phyloP scores from a whole-genome alignment of 2,329 filamentous ascomycete species.

The Paramyrothecium sp. region DNA sequence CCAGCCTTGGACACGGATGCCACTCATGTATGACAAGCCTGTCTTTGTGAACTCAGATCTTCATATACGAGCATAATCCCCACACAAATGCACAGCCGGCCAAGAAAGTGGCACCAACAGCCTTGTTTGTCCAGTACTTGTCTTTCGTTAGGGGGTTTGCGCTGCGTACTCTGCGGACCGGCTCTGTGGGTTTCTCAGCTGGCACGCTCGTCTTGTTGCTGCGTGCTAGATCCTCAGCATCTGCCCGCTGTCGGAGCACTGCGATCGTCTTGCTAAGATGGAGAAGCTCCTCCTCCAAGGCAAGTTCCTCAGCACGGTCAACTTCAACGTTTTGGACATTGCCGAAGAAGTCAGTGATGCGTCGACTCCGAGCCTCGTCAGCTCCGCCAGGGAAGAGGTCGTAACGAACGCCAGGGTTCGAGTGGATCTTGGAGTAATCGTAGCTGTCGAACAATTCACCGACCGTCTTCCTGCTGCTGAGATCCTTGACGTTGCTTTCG shows the following conservation, averaged over 20 bases:
- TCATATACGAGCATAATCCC: slow-evolving; percentile 55
- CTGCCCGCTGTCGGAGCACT: slow-evolving; percentile 47
- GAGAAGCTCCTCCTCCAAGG: slow-evolving; percentile 70
- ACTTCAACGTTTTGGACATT: slow-evolving; percentile 98
- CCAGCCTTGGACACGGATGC: too few relatives aligned
- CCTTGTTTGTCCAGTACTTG: slow-evolving; percentile 66
- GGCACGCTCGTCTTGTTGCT: slow-evolving; percentile 23
- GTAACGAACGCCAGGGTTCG: slow-evolving; percentile 86
- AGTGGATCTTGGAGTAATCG: slow-evolving; percentile 92
- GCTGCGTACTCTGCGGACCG: slow-evolving; percentile 26
- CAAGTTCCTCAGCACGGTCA: slow-evolving; percentile 58
- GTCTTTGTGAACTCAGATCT: slow-evolving; percentile 13
- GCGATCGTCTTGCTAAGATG: slow-evolving; percentile 70
- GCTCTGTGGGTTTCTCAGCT: slow-evolving; percentile 23
- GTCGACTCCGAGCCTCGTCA: slow-evolving; percentile 69
- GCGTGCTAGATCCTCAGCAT: slow-evolving; percentile 37
- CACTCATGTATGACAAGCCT: too few relatives aligned
- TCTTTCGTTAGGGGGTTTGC: slow-evolving; percentile 63
- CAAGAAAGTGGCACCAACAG: slow-evolving; percentile 59
- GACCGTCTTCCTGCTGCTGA: slow-evolving; percentile 83
- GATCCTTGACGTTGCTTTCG: slow-evolving; percentile 83
- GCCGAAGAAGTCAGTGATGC: slow-evolving; percentile 96
- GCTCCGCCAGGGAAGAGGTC: slow-evolving; percentile 91
- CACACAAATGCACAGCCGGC: slow-evolving; percentile 61
- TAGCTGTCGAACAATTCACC: slow-evolving; percentile 97